Conservation (phyloP, 164 flowering plant species). For the Tinospora cordifolia region DNA sequence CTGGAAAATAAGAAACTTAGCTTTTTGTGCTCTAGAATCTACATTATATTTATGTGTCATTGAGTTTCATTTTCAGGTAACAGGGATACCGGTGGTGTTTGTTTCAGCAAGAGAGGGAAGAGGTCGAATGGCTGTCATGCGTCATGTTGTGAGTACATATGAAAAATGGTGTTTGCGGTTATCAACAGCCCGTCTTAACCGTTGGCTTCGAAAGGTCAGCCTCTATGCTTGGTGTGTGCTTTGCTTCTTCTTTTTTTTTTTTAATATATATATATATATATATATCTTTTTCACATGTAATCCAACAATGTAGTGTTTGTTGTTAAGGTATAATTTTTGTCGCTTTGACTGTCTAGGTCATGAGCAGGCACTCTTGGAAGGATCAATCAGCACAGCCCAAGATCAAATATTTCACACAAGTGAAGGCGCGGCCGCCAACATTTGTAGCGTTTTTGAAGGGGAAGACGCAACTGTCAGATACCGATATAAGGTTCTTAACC, state of each 20-base stretch:
- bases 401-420: slow-evolving; percentile 90
- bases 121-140: slow-evolving; percentile 68
- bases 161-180: slow-evolving; percentile 91
- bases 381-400: slow-evolving; percentile 82
- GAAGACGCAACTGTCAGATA: slow-evolving; percentile 53
- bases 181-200: slow-evolving; percentile 84
- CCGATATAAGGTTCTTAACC: slow-evolving; percentile 74
- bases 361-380: slow-evolving; percentile 99
- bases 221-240: background rate
- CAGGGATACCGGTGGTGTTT: slow-evolving; percentile 90
- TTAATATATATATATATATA: no score
- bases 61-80: slow-evolving; percentile 40
- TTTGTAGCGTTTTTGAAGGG: slow-evolving; percentile 83
- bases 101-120: slow-evolving; percentile 83
- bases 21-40: no score
- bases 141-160: slow-evolving; percentile 60
- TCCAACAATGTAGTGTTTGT: background rate
- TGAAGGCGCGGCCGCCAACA: slow-evolving; percentile 96
- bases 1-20: no score
- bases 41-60: background rate
- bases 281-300: no score
- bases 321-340: background rate
- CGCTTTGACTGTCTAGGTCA: slow-evolving; percentile 39
- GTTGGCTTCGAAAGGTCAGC: slow-evolving; percentile 85
- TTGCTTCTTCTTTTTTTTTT: background rate